Base-by-base conservation (phyloP, 139 green algal species). In the Trebouxia sp. region DNA sequence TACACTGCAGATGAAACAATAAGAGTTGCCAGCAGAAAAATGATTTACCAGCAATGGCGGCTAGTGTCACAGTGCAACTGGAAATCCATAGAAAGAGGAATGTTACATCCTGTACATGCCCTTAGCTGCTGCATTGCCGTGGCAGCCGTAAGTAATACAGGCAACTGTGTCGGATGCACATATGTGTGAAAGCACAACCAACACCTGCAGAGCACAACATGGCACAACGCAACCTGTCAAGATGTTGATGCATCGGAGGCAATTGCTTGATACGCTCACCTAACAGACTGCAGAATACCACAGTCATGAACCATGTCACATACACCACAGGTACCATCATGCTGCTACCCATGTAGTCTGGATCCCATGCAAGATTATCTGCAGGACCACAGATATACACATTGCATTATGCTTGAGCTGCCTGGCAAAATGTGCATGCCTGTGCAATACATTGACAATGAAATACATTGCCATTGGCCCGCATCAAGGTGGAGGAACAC, bases 271-370 rank as follows among this genome's bases (percentile, higher is more conserved):
- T 22, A 69, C 26, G 3, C 6, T 79, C 11, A 79, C 72, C 45
- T 14, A 30, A 43, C 8, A 79, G 28, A 30, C 72, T 66, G 32
- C n/a, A 38, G 28, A 65, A 56, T 6, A 75, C n/a, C 6, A 84
- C 51, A 0, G 14, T 20, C 69, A 84, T 47, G 15, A 75, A 45
- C 50, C 80, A 84, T 22, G 42, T 76, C 17, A 69, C 50, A 56
- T 76, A 84, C 0, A 84, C 15, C 11, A 84, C 72, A n/a, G 80
- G 80, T 11, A 81, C 80, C 67, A 91, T 86, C 87, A 91, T 91
- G n/a, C 42, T 65, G 67, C 42, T 66, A 42, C 81, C 83, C 78
- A 87, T 86, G 66, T 86, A 82, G 17, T 84, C 67, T 0, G 87
- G 87, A 48, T 91, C 83, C 83, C 84, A 91, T 26, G 38, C 43